These are phyloP conservation scores for Phylloporus scabripes DNA, from an alignment of 768 basidiomycete genomes.

Conservation along the genomic window DNA sequence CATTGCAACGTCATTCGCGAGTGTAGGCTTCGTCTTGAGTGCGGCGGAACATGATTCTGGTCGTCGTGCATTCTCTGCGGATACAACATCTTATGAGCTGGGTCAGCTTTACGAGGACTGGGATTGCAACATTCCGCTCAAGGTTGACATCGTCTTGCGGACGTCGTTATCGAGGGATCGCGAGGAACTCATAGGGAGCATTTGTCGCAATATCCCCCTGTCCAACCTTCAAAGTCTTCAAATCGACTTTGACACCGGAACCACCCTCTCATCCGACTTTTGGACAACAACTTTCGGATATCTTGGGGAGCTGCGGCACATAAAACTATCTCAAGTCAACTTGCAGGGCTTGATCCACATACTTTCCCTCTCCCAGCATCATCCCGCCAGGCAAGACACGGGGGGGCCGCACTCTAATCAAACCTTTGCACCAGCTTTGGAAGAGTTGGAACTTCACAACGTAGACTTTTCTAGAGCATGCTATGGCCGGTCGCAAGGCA, in stretches of 20 bases:
- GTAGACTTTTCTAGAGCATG: constrained; percentile 10
- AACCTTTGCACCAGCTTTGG: constrained; percentile 14
- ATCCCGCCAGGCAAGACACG: neutral
- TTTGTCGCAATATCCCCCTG: constrained; percentile 15
- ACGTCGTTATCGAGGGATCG: constrained; percentile 8
- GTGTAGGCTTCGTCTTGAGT: constrained; percentile 17
- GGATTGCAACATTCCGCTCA: constrained; percentile 18
- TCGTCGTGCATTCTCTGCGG: constrained; percentile 7
- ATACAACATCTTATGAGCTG: constrained; percentile 1
- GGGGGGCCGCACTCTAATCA: neutral
- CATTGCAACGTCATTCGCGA: constrained; percentile 6
- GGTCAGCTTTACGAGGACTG: constrained; percentile 13
- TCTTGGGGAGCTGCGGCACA: constrained; percentile 10
- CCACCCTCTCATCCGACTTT: constrained; percentile 7
- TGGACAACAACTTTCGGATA: constrained; percentile 17
- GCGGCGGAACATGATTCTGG: constrained; percentile 6
- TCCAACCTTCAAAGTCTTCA: constrained; percentile 8
- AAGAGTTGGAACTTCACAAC: constrained; percentile 9
- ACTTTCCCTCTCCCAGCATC: constrained; percentile 1
- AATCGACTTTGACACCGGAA: constrained; percentile 5
- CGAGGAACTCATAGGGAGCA: constrained; percentile 5
- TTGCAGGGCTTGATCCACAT: constrained; percentile 8
- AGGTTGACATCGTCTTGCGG: constrained; percentile 8
- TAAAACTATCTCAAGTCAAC: constrained; percentile 6
- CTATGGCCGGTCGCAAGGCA: neutral